Evolutionary conservation across 768 basidiomycete genomes (phyloP).

Genomic region (Mycena sanguinolenta): DNA sequence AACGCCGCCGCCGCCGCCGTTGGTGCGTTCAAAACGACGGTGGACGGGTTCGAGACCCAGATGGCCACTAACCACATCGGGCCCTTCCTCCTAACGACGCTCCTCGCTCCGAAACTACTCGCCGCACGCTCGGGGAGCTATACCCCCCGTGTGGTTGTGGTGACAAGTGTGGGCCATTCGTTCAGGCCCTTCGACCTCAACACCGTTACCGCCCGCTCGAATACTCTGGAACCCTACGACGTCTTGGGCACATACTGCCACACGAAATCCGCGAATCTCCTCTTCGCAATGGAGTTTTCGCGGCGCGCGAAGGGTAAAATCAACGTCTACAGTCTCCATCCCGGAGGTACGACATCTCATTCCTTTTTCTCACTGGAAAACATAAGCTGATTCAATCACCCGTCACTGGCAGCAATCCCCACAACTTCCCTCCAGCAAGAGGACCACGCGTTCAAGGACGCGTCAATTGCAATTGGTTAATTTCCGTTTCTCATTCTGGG

Average conservation of each 20-base stretch:
- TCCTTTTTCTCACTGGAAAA: no score
- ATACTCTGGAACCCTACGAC: background rate
- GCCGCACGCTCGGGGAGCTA: background rate
- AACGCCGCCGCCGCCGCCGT: constrained; percentile 16
- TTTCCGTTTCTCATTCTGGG: no score
- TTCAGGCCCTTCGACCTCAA: background rate
- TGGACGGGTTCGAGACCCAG: background rate
- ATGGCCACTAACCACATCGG: background rate
- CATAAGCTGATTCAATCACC: no score
- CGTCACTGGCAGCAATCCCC: no score
- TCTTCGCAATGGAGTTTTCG: background rate
- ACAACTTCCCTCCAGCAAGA: background rate
- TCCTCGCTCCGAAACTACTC: background rate
- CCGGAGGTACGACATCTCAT: background rate
- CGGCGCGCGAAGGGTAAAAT: background rate
- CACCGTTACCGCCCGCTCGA: background rate
- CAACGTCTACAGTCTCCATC: background rate
- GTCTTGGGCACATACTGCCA: background rate
- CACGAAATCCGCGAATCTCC: background rate
- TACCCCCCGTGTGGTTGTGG: background rate
- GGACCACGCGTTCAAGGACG: background rate
- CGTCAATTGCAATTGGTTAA: background rate
- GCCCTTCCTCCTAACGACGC: constrained; percentile 4
- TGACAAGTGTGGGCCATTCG: background rate
- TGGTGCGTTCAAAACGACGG: background rate